Evolutionary conservation across 2,329 filamentous ascomycete genomes (phyloP), one percentile per base, ranked within the genome.

Genomic region (Colletotrichum agaves): DNA sequence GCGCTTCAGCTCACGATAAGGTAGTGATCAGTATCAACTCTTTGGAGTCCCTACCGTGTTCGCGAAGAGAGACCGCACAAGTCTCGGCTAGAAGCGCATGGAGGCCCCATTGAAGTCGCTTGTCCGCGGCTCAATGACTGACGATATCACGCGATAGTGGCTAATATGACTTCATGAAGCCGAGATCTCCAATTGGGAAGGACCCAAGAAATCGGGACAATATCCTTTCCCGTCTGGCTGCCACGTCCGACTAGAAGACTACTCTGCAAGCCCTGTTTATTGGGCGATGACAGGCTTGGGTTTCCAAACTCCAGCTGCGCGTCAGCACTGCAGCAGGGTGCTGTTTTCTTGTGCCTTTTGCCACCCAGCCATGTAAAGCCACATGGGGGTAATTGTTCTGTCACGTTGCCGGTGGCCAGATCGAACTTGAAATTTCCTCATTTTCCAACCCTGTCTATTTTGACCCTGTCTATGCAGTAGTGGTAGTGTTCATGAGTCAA

Each of bases 101-200:
- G 33, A 53, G 27, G 41, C 33, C 11, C 23, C 44, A 5, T 15
- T 23, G 27, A 8, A 21, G 21, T 57, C 63, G 63, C 59, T 67
- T 67, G 43, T 33, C 37, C 23, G 19, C 59, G 63, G 63, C 63
- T 67, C 52, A 67, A 17, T 23, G 41, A 43, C 23, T 23, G 41
- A 43, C 50, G 37, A 43, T 33, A 58, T 67, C 46, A 64, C 61
- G 64, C 61, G 53, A 67, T 67, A 23, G 15, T 47, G 37, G 31
- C 60, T 58, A 52, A 46, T 31, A 64, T 67, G 61, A 33, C 46
- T 67, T 53, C 31, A 67, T 67, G 37, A 27, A 21, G 64, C 60
- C 64, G 31, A 64, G 64, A 52, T 19, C 2, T 64, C 46, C 27
- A 19, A 67, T 55, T 19, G 50, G 60, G 64, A 67, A 67, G 64